phyloP scores from a whole-genome alignment of 768 basidiomycete genomes.

The Suillus subluteus region DNA sequence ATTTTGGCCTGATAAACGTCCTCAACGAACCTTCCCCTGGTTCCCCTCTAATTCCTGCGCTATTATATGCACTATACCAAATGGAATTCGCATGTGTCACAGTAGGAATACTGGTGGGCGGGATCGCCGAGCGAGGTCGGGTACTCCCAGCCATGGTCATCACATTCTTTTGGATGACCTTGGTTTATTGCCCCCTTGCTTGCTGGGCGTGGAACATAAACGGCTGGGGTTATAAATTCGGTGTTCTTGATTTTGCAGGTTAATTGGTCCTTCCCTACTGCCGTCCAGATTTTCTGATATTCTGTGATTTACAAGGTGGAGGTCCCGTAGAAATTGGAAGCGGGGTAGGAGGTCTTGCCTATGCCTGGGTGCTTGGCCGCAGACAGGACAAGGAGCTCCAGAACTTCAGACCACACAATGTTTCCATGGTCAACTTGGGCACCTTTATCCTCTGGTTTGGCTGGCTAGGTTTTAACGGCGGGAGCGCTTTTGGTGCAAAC shows the following conservation, averaged over 20 bases:
- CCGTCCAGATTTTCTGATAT: slow-evolving; percentile 8
- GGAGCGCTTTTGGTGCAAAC: slow-evolving; percentile 87
- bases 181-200: slow-evolving; percentile 88
- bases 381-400: slow-evolving; percentile 71
- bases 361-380: slow-evolving; percentile 84
- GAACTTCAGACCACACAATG: slow-evolving; percentile 89
- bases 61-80: slow-evolving; percentile 86
- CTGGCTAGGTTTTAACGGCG: slow-evolving; percentile 88
- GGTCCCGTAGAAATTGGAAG: slow-evolving; percentile 89
- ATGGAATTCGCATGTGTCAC: slow-evolving; percentile 88
- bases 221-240: slow-evolving; percentile 87
- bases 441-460: slow-evolving; percentile 90
- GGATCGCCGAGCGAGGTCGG: slow-evolving; percentile 85
- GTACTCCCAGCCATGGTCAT: slow-evolving; percentile 83
- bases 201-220: slow-evolving; percentile 82
- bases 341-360: slow-evolving; percentile 84
- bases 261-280: slow-evolving; percentile 10
- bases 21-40: slow-evolving; percentile 74
- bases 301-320: slow-evolving; percentile 53
- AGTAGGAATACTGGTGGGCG: slow-evolving; percentile 74
- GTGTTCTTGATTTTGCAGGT: slow-evolving; percentile 90
- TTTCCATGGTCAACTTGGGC: slow-evolving; percentile 80
- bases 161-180: slow-evolving; percentile 81
- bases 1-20: slow-evolving; percentile 78
- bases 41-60: slow-evolving; percentile 77